Evolutionary conservation across 805 yeast genomes (phyloP).

Genomic region (Blastobotrys robertii): DNA sequence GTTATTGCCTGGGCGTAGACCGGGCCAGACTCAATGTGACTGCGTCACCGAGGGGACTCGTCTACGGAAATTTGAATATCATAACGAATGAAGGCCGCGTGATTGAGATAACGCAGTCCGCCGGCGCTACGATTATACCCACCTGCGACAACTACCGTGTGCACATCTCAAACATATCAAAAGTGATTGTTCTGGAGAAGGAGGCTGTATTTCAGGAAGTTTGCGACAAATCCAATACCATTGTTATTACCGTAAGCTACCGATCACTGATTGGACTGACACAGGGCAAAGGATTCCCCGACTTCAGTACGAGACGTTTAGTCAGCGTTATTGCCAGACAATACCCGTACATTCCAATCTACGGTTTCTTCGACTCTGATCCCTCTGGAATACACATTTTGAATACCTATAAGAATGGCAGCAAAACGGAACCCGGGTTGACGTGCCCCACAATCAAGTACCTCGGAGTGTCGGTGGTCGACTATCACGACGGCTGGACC

Average conservation of each 20-base stretch:
- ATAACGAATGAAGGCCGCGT: conserved; percentile 4
- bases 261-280: not conserved
- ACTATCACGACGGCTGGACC: conserved; percentile 27
- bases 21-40: conserved; percentile 35
- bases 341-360: conserved; percentile 31
- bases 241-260: conserved; percentile 33
- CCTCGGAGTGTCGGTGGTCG: conserved; percentile 36
- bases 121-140: conserved; percentile 5
- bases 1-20: conserved; percentile 31
- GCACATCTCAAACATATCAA: conserved; percentile 18
- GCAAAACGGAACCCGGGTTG: not conserved
- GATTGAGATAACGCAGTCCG: not conserved
- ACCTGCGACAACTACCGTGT: conserved; percentile 5
- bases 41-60: conserved; percentile 49
- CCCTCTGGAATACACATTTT: conserved; percentile 44
- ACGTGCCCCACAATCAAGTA: conserved; percentile 15
- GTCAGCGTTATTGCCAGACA: conserved; percentile 24
- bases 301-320: conserved; percentile 40
- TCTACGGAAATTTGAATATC: conserved; percentile 32
- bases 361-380: conserved; percentile 52
- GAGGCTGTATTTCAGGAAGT: conserved; percentile 35
- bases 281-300: conserved; percentile 59
- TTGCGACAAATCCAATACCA: conserved; percentile 16
- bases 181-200: conserved; percentile 40
- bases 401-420: conserved; percentile 14